Percentiles rank a stretch among this genome's conserved stretches.
phyloP scores from a whole-genome alignment of 805 yeast species.

The Candida bentonensis region DNA sequence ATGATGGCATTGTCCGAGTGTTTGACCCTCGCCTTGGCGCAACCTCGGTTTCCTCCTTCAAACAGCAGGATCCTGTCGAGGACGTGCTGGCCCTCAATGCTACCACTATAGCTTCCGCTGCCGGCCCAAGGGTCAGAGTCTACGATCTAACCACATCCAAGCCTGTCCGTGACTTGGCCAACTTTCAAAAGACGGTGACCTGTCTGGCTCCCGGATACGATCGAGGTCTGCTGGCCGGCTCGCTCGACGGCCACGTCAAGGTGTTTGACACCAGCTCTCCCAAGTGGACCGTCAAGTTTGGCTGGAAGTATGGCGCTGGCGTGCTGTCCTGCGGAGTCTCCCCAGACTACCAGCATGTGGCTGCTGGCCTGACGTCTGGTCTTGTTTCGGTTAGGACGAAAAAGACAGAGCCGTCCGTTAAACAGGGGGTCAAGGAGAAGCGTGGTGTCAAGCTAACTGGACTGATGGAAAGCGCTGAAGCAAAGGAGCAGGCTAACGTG shows the following conservation, averaged over 20 bases:
- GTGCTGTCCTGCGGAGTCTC: slow-evolving; percentile 83
- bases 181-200: slow-evolving; percentile 90
- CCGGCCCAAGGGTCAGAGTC: slow-evolving; percentile 68
- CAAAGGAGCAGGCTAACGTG: slow-evolving; percentile 23
- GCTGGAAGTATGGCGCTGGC: slow-evolving; percentile 95
- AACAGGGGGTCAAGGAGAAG: slow-evolving; percentile 31
- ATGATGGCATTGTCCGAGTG: slow-evolving; percentile 74
- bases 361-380: slow-evolving; percentile 85
- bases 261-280: slow-evolving; percentile 64
- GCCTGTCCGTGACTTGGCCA: slow-evolving; percentile 52
- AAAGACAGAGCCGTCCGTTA: slow-evolving; percentile 45
- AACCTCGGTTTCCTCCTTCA: slow-evolving; percentile 44
- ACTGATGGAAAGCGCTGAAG: slow-evolving; percentile 79
- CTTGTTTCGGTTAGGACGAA: slow-evolving; percentile 78
- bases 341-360: slow-evolving; percentile 77
- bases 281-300: slow-evolving; percentile 76
- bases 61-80: slow-evolving; percentile 76
- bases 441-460: slow-evolving; percentile 51
- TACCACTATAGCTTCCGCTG: slow-evolving; percentile 70
- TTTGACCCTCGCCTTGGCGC: slow-evolving; percentile 60
- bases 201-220: slow-evolving; percentile 62
- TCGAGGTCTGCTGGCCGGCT: slow-evolving; percentile 79
- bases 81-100: slow-evolving; percentile 61
- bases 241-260: slow-evolving; percentile 94
- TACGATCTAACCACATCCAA: slow-evolving; percentile 87